Conservation (phyloP, 306 rosid genomes). For the Ziziphus jujuba region DNA sequence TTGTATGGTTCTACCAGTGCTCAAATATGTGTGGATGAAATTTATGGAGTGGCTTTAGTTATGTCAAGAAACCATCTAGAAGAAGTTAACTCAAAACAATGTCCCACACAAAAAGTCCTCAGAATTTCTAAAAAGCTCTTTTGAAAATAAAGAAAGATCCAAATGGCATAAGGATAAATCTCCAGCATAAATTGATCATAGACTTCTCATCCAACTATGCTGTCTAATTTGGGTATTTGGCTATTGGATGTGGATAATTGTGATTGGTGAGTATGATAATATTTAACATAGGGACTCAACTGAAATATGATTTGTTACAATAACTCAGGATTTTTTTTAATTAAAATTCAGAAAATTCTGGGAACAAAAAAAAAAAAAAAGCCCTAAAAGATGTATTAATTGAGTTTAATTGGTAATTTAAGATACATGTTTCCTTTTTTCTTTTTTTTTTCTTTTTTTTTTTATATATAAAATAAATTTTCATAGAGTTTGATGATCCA, state of each 20-base stretch:
- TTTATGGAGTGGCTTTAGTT: conserved; percentile 19
- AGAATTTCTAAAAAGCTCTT: not conserved
- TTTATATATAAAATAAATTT: too few relatives aligned
- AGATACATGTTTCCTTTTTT: too few relatives aligned
- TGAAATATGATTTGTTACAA: too few relatives aligned
- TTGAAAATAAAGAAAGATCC: not conserved
- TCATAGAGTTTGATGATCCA: too few relatives aligned
- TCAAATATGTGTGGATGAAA: conserved; percentile 52
- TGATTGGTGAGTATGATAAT: too few relatives aligned
- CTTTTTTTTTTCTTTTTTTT: too few relatives aligned
- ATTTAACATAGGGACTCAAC: too few relatives aligned
- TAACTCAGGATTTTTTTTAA: not conserved
- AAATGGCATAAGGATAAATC: conserved; percentile 13
- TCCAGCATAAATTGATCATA: not conserved
- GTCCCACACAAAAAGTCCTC: conserved; percentile 7
- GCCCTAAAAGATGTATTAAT: too few relatives aligned
- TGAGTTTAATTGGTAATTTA: too few relatives aligned
- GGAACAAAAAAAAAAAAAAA: too few relatives aligned
- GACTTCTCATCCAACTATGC: conserved; percentile 12
- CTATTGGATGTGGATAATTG: not conserved
- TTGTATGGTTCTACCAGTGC: conserved; percentile 58
- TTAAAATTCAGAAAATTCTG: too few relatives aligned
- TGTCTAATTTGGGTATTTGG: not conserved
- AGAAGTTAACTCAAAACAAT: not conserved
- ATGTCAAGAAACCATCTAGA: not conserved